A percentile compares a stretch with the other conserved stretches of the same genome.
These are phyloP conservation scores for Przewalskia tangutica DNA, from an alignment of 257 asterid genomes.

Conservation along the genomic window DNA sequence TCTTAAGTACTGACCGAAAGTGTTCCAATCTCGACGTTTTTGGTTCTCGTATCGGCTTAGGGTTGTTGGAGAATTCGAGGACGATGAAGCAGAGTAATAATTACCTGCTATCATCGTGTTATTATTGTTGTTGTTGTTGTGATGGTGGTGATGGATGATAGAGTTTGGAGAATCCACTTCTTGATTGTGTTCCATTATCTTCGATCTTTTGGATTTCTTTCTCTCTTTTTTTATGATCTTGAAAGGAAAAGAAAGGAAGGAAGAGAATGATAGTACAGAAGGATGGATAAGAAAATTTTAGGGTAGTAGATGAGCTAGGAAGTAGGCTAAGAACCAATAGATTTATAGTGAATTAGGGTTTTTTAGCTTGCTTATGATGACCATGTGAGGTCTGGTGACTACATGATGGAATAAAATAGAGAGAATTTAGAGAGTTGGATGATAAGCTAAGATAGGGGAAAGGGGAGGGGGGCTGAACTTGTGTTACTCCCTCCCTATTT, in stretches of 20 bases:
- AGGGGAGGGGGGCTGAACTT: neutral
- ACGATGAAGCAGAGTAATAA: conserved; percentile 11
- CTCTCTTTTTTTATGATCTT: neutral
- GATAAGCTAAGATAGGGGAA: neutral
- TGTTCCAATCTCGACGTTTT: conserved; percentile 80
- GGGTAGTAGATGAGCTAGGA: neutral
- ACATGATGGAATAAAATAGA: neutral
- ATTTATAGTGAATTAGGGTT: conserved; percentile 1
- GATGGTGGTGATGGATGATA: neutral
- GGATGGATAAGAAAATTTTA: neutral
- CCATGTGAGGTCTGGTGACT: neutral
- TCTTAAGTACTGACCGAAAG: conserved; percentile 74
- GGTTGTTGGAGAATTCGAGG: conserved; percentile 34
- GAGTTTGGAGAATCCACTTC: conserved; percentile 34
- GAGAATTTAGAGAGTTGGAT: neutral
- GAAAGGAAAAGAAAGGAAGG: neutral
- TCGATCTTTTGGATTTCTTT: neutral
- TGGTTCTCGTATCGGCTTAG: conserved; percentile 81
- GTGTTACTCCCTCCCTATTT: neutral
- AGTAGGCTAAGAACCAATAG: neutral
- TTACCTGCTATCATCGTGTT: neutral
- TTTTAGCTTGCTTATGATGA: neutral
- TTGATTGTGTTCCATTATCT: conserved; percentile 46
- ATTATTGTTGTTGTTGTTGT: neutral
- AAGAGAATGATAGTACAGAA: neutral